phyloP scores from a whole-genome alignment of 371 early-diverging fungal species.

The Mortierella sp. region DNA sequence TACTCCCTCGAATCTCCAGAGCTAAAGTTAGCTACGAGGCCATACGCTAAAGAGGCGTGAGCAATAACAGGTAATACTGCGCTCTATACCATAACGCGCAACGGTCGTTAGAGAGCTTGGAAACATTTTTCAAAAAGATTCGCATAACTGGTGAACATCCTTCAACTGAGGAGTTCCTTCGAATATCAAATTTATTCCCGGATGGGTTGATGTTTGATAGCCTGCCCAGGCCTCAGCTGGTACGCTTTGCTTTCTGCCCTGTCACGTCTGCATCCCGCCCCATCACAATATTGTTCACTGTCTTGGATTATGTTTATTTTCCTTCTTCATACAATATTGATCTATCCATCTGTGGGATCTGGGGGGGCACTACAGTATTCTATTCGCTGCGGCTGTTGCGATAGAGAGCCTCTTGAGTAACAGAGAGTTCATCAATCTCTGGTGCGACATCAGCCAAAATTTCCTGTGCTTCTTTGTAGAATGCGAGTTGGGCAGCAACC shows the following conservation, averaged over 20 bases:
- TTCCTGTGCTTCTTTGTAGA: constrained; percentile 86
- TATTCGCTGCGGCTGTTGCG: constrained; percentile 68
- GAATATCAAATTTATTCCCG: constrained; percentile 87
- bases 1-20: neutral
- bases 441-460: constrained; percentile 84
- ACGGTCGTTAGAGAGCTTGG: constrained; percentile 82
- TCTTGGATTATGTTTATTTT: constrained; percentile 5
- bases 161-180: constrained; percentile 84
- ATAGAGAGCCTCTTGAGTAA: constrained; percentile 90
- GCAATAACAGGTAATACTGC: constrained; percentile 78
- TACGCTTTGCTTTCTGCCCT: neutral
- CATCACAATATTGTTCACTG: constrained; percentile 58
- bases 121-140: constrained; percentile 86
- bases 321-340: neutral
- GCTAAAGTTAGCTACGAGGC: constrained; percentile 67
- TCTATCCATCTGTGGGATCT: neutral
- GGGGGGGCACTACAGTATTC: neutral
- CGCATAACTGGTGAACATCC: constrained; percentile 89
- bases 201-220: constrained; percentile 95
- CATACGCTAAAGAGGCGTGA: constrained; percentile 89
- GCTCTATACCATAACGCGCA: constrained; percentile 26
- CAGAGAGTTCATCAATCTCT: constrained; percentile 93
- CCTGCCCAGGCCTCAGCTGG: constrained; percentile 93
- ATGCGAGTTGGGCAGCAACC: constrained; percentile 88
- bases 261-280: constrained; percentile 4